A percentile compares a stretch with the other conserved stretches of the same genome.
phyloP scores from a whole-genome alignment of 352 stramenopile species.

The Phytophthora capsici region DNA sequence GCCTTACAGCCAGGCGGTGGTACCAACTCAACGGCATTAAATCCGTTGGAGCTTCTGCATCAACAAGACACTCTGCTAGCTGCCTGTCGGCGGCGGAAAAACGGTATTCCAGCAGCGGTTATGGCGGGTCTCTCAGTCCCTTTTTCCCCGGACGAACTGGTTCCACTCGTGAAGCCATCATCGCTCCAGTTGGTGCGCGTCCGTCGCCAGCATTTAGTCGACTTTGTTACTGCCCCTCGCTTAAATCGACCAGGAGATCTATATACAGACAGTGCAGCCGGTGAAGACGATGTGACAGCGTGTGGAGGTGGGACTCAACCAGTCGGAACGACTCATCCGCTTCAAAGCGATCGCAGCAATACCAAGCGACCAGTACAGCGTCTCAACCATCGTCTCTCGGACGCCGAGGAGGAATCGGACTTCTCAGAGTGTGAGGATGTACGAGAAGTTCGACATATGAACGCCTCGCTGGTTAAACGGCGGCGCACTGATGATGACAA shows the following conservation, averaged over 20 bases:
- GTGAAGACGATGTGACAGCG: no score
- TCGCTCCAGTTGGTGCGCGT: conserved; percentile 3
- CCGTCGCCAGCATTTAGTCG: conserved; percentile 4
- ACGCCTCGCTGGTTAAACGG: no score
- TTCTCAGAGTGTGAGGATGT: no score
- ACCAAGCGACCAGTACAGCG: no score
- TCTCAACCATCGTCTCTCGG: no score
- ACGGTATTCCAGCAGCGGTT: background rate
- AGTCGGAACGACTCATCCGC: no score
- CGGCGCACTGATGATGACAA: no score
- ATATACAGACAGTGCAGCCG: background rate
- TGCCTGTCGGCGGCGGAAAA: background rate
- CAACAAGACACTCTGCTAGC: conserved; percentile 1
- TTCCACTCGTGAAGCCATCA: background rate
- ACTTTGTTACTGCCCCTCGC: background rate
- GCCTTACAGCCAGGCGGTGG: background rate
- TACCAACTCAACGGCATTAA: conserved; percentile 1
- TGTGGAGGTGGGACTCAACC: no score
- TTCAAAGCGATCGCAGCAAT: no score
- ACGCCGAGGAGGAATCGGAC: no score
- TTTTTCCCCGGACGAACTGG: conserved; percentile 1
- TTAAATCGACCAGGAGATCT: background rate
- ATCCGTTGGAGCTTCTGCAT: conserved; percentile 14
- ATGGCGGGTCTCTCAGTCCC: background rate
- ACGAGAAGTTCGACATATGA: no score